Base-by-base conservation (phyloP, 2,329 filamentous ascomycete species). In the Talaromyces sp. region DNA sequence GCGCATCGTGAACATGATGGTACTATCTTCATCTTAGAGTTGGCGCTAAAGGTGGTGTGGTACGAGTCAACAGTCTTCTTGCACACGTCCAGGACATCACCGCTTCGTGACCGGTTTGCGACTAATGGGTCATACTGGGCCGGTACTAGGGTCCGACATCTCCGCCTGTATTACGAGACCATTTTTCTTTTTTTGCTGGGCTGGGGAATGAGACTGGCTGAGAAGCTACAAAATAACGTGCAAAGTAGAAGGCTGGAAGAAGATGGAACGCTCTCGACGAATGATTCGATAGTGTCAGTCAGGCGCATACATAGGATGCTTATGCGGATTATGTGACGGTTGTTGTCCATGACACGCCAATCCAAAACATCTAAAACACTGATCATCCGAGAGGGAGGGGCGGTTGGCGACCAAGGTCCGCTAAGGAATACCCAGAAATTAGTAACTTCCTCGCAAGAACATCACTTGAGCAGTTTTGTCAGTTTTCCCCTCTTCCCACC, bases 181-280 rank as follows among this genome's bases (percentile, higher is more conserved):
- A 35, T 41, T 54, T 43, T 57, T 31, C 19, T 63, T 50, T 52
- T 47, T 48, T 50, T 50, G 37, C 31, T n/a, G 37, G 37, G 61
- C 48, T 33, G 50, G 13, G 24, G 43, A 58, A 13, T 22, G 47
- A 43, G 50, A 37, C 52, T 14, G 14, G 24, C 14, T 27, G 41
- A 59, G 33, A 45, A 37, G 16, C 16, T 16, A 56, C 22, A 22
- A 56, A 35, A n/a, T 56, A 35, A 56, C 50, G n/a, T 56, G 31
- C 33, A 56, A 19, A 39, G 33, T 33, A 37, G 45, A 52, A 41
- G 43, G 47, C 35, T 54, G 19, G 52, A 43, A 41, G 64, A 65
- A n/a, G 48, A 33, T n/a, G 52, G 60, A 66, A 48, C 60, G 65
- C 62, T 52, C 65, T 64, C 41, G 58, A 45, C 57, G 58, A 66